Evolutionary conservation across 1,139 yeast species (phyloP), one percentile per base, ranked within the genome.

Genomic region (Scheffersomyces cryptocercus): DNA sequence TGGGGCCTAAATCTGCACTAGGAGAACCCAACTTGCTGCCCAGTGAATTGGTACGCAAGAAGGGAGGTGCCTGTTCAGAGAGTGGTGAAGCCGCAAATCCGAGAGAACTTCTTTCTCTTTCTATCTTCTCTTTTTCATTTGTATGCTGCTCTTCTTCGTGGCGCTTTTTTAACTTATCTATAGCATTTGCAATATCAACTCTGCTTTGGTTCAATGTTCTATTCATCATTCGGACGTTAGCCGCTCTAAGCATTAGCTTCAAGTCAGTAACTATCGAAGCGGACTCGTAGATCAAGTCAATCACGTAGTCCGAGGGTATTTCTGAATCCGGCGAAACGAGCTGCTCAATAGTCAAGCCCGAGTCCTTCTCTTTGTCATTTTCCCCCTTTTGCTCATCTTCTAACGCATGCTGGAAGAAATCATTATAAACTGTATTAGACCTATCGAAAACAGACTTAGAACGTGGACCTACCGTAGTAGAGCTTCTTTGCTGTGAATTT

Each of bases 231-330:
- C 81, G 63, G n/a, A 79, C 84, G 55, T 84, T 84, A 46, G 77
- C 66, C 2, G 86, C 78, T 46, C 90, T 70, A 38, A 84, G 61
- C 75, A 85, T 73, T 47, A 85, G 61, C 52, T 84, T 81, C 65
- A 83, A 69, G 55, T 85, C 91, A 46, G 82, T 78, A 0, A 79
- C 80, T 38, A 84, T 61, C 0, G 82, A 78, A 0, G 84, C 82
- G 2, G 78, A 67, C 51, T 85, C 88, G 53, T 78, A 79, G 34
- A 85, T 76, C 40, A 81, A 59, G 47, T 82, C 85, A 36, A 85
- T 70, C 6, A 81, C 69, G 36, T 67, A 64, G 47, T 81, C 82
- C 10, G 76, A 68, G 1, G 89, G 84, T 7, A 78, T 65, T 4
- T 78, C 73, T 0, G 83, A 68, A 40, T 70, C 65, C 3, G 83